Base-by-base conservation (phyloP, 2,329 filamentous ascomycete species). In the Colletotrichum lindemuthianum region DNA sequence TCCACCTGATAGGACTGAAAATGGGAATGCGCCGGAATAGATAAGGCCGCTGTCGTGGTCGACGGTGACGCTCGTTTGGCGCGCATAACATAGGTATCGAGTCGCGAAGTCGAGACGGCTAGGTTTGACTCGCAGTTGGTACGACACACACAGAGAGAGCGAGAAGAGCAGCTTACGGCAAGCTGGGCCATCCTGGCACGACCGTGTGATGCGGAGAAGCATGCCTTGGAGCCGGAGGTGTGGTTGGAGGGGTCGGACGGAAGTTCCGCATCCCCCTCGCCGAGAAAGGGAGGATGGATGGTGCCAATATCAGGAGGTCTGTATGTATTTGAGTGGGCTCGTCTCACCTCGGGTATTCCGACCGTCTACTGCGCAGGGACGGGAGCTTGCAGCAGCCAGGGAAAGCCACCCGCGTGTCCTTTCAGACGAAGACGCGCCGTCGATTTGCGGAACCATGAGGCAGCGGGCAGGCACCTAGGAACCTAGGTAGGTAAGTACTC, bases 241-340 rank as follows among this genome's bases (percentile, higher is more conserved):
- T 63, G 47, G 63, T 57, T 65, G 63, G 61, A 63, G 51, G 47
- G 63, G 58, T 56, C 47, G 59, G 52, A 57, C 52, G 63, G 58
- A 63, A 65, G 58, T 65, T 57, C 47, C 59, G 52, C 63, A 37
- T 40, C 39, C 40, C 53, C 58, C 41, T 57, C 43, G 63, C 59
- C 13, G 47, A 63, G 41, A 33, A 41, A 37, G 47, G 16, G 43
- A 32, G 43, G 43, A 61, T 52, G 40, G n/a, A 33, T 36, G 24
- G 10, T 24, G 24, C 24, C 24, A 24, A 24, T 24, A 24, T 24
- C 5, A 24, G 43, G 40, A 13, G n/a, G 41, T 33, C 32, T 57
- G 47, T 49, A 13, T 43, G 43, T 24, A 24, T 51, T 24, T 44
- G 13, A 39, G 43, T 43, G 48, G 48, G 52, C 59, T 43, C 55